Evolutionary conservation across 1,284 basidiomycete genomes (phyloP).

Genomic region (Coriolopsis trogii): DNA sequence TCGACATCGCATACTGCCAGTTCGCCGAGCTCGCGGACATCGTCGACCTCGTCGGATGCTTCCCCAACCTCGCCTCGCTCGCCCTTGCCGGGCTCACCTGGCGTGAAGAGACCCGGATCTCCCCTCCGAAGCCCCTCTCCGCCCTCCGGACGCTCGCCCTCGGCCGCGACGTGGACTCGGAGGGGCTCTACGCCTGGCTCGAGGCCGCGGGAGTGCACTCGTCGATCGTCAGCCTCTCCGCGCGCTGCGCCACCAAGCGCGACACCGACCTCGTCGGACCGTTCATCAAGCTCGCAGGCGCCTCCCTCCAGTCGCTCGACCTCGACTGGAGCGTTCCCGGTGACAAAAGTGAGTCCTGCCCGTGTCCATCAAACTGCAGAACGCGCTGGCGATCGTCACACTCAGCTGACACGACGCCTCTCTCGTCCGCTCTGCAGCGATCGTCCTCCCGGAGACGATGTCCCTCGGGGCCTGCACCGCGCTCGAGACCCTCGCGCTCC

Average conservation of each 20-base stretch:
- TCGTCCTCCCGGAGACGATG: slow-evolving; percentile 27
- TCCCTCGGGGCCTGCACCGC: slow-evolving; percentile 23
- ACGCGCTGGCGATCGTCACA: too few relatives aligned
- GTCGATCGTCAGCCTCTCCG: slow-evolving; percentile 23
- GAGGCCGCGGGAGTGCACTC: slow-evolving; percentile 22
- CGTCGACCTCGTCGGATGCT: slow-evolving; percentile 30
- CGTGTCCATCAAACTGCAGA: not conserved
- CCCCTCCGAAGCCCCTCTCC: slow-evolving; percentile 3
- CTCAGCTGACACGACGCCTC: too few relatives aligned
- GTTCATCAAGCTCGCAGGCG: slow-evolving; percentile 25
- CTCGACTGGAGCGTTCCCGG: slow-evolving; percentile 32
- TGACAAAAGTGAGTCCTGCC: slow-evolving; percentile 22
- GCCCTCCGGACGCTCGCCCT: slow-evolving; percentile 19
- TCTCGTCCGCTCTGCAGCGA: slow-evolving; percentile 13
- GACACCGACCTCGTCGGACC: slow-evolving; percentile 29
- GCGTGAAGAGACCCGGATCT: slow-evolving; percentile 14
- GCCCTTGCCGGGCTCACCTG: slow-evolving; percentile 31
- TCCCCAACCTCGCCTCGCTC: slow-evolving; percentile 27
- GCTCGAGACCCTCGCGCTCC: slow-evolving; percentile 27
- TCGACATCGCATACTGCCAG: slow-evolving; percentile 32
- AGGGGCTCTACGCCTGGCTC: slow-evolving; percentile 29
- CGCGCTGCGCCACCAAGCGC: slow-evolving; percentile 25
- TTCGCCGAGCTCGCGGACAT: slow-evolving; percentile 32
- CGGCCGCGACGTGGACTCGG: slow-evolving; percentile 28
- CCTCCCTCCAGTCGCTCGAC: slow-evolving; percentile 26